phyloP scores from a whole-genome alignment of 1,284 basidiomycete genomes.

The Cutaneotrichosporon dermatis region DNA sequence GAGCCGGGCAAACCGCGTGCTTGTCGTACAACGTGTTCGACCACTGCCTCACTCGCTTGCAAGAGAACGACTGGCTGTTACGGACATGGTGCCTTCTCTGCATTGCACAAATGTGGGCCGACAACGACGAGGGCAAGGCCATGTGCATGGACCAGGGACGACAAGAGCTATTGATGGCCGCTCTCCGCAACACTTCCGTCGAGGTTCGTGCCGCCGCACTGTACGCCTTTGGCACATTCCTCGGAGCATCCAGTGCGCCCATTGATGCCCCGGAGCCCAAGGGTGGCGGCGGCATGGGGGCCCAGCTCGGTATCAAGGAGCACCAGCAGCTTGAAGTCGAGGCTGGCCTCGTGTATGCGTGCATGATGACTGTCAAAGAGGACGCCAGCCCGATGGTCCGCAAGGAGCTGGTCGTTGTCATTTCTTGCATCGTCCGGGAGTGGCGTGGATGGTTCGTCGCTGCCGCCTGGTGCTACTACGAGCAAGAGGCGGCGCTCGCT shows the following conservation, averaged over 20 bases:
- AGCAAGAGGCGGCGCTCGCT: conserved; percentile 55
- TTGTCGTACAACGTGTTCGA: conserved; percentile 83
- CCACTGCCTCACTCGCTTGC: conserved; percentile 74
- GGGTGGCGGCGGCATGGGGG: conserved; percentile 81
- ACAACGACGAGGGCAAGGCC: conserved; percentile 87
- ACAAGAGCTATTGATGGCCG: conserved; percentile 77
- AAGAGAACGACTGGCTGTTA: conserved; percentile 83
- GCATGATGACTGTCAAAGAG: conserved; percentile 68
- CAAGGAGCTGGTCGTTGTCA: conserved; percentile 86
- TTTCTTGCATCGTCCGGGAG: conserved; percentile 89
- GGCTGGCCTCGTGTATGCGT: conserved; percentile 55
- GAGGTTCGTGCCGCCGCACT: conserved; percentile 90
- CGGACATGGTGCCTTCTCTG: conserved; percentile 93
- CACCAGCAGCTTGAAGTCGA: conserved; percentile 62
- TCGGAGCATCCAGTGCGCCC: conserved; percentile 72
- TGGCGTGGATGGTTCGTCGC: conserved; percentile 95
- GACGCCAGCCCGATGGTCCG: conserved; percentile 95
- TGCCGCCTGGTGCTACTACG: conserved; percentile 93
- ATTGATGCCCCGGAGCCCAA: conserved; percentile 61
- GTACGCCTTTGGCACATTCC: conserved; percentile 87
- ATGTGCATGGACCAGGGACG: conserved; percentile 69
- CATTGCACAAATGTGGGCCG: conserved; percentile 88
- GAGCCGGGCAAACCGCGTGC: conserved; percentile 80
- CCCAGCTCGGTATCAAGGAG: conserved; percentile 70
- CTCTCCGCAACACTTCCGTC: conserved; percentile 82